Base-by-base conservation (phyloP, 352 stramenopile genomes). In the Phytopythium oedochilum region DNA sequence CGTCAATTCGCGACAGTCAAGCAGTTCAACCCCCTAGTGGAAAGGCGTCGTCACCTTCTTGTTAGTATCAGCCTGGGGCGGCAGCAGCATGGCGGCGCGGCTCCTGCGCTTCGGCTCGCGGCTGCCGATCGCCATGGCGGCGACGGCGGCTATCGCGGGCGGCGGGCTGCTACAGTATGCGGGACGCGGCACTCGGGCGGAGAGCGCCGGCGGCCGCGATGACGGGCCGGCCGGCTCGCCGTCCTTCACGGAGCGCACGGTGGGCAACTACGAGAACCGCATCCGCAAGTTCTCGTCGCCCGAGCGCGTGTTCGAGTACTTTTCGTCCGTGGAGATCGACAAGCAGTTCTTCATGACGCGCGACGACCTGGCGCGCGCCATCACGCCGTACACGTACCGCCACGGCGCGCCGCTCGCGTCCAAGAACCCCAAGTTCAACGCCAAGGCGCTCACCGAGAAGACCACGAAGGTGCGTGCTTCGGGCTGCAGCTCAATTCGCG, bases 281-380 rank as follows among this genome's bases (percentile, higher is more conserved):
- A 53, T 96, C 51, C 87, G 87, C 58, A 83, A 79, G 60, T 92
- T 92, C 68, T 89, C 75, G 56, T 75, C 77, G 11, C 87, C 87
- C 23, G 85, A 95, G 71, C 86, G 86, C 55, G 83, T 96, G 11
- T 96, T 96, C 55, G 83, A 93, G 75, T 96, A 96, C 64, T 96
- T 96, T 56, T 91, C 87, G 18, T 90, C 78, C 51, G 81, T 96
- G 3, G 71, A 91, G 64, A 70, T 94, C 60, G 76, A 94, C 48
- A 71, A 77, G 50, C 68, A 94, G 40, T 88, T 68, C 53, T 94
- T 73, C 60, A 96, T 96, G 87, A 94, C 84, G 31, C 76, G 76
- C 28, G 70, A 75, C 12, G 87, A 96, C 66, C 63, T 96, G 20
- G 81, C 84, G 38, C 71, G 85, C n/a, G 85, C 85, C 5, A 67